Evolutionary conservation across 208 protist species (phyloP), one percentile per base, ranked within the genome.

Genomic region (Acanthamoeba castellanii): DNA sequence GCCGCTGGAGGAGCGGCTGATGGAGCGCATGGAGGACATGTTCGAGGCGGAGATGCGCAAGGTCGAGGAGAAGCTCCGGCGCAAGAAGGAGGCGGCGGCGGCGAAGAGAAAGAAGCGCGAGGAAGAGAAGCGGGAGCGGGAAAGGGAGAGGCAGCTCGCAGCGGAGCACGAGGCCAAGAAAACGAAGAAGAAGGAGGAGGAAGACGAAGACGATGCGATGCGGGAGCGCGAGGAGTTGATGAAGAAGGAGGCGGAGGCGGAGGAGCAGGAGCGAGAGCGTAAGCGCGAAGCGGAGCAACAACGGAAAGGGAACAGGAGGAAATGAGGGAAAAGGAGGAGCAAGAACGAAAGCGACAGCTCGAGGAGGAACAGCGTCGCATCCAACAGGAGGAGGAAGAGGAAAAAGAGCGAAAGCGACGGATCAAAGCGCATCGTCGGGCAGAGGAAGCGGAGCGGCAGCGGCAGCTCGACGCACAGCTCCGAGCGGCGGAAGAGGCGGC

Each of bases 31-130:
- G 50, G 81, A 88, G 30, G 50, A 64, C 34, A 32, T 66, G 81
- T 42, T 88, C 81, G 81, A 88, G 11, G 81, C 42, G 30, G 81
- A 88, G 50, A 59, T 88, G 81, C 81, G 50, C 8, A 88, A 66
- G 34, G 42, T 88, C 22, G 81, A 88, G 30, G 50, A 88, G 34
- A 57, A 64, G 52, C 81, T 88, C 30, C 20, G 32, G n/a, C 81
- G 81, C 30, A 57, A 88, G 81, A 30, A 66, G 81, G 81, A 59
- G 42, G 50, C 25, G n/a, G 52, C 74, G 42, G 18, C 22, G 74
- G 74, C 74, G 74, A 84, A 84, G 74, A 84, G 25, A 37, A 84
- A 84, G 42, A 25, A 57, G 66, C 27, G 25, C 18, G 42, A 84
- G 25, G 59, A 66, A 25, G 37, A 47, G 70, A 25, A 81, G 70